Conservation (phyloP, 2,329 filamentous ascomycete species). For the Xylariaceae sp. region DNA sequence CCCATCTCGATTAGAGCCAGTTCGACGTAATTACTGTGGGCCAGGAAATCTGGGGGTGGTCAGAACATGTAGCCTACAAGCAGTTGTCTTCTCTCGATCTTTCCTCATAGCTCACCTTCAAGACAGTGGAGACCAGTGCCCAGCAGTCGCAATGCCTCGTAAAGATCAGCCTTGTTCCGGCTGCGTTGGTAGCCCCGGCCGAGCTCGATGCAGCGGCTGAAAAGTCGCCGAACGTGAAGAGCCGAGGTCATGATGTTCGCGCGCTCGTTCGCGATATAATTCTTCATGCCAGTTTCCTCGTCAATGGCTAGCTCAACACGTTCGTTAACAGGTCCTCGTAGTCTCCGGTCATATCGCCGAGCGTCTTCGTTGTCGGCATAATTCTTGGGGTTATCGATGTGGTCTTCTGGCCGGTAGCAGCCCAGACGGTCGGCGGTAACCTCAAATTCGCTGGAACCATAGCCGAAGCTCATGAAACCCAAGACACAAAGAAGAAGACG, state of each 20-base stretch:
- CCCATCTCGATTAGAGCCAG: constrained; percentile 87
- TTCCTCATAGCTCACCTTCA: constrained; percentile 59
- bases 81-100: background rate
- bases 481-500: constrained; percentile 87
- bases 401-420: constrained; percentile 81
- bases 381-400: constrained; percentile 80
- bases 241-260: constrained; percentile 82
- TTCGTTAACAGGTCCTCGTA: constrained; percentile 84
- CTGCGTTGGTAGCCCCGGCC: constrained; percentile 73
- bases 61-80: background rate
- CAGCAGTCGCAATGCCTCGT: constrained; percentile 84
- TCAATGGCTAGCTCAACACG: constrained; percentile 79
- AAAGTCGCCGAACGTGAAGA: constrained; percentile 74
- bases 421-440: constrained; percentile 80
- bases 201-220: constrained; percentile 77
- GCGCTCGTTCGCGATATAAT: constrained; percentile 89
- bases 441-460: constrained; percentile 83
- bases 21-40: constrained; percentile 92
- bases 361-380: constrained; percentile 91
- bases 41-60: constrained; percentile 72
- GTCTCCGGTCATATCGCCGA: constrained; percentile 77
- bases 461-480: constrained; percentile 88
- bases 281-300: constrained; percentile 78
- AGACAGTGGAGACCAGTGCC: constrained; percentile 90
- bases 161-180: constrained; percentile 75